Conservation (phyloP, 2,329 filamentous ascomycete species). For the Penicillium nordicum region DNA sequence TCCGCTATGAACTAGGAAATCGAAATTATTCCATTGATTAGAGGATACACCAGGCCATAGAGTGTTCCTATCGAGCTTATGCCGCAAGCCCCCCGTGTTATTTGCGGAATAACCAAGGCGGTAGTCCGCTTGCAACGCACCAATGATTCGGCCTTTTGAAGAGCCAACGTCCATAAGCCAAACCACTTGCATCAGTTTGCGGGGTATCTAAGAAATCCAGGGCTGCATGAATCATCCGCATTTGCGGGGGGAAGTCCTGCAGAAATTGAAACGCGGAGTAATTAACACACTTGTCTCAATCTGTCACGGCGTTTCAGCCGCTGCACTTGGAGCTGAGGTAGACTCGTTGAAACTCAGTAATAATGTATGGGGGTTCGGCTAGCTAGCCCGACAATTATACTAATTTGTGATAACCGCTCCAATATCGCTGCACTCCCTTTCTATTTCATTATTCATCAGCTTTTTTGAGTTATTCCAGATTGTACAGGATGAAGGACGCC, state of each 20-base stretch:
- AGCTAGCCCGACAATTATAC: not conserved
- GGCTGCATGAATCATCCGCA: not conserved
- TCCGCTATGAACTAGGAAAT: conserved; percentile 9
- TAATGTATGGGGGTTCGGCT: not conserved
- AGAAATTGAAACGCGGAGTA: not conserved
- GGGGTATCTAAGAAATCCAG: not conserved
- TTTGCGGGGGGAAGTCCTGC: not conserved
- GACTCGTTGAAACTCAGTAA: not conserved
- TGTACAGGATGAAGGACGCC: no score
- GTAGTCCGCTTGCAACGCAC: not conserved
- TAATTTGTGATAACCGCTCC: no score
- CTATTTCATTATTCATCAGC: no score
- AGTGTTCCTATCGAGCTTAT: not conserved
- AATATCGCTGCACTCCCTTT: no score
- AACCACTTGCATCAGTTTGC: not conserved
- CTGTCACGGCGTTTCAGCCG: conserved; percentile 9
- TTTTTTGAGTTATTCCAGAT: no score
- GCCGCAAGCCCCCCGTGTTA: conserved; percentile 12
- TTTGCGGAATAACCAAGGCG: conserved; percentile 14
- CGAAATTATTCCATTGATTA: not conserved
- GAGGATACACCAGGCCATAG: not conserved
- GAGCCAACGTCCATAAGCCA: not conserved
- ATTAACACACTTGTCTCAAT: conserved; percentile 1
- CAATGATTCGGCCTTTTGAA: not conserved
- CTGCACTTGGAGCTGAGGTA: not conserved